Percentiles rank a stretch among this genome's conserved stretches.
These are phyloP conservation scores for Cladorrhinum sp. DNA, from an alignment of 2,329 filamentous ascomycete species.

Conservation along the genomic window DNA sequence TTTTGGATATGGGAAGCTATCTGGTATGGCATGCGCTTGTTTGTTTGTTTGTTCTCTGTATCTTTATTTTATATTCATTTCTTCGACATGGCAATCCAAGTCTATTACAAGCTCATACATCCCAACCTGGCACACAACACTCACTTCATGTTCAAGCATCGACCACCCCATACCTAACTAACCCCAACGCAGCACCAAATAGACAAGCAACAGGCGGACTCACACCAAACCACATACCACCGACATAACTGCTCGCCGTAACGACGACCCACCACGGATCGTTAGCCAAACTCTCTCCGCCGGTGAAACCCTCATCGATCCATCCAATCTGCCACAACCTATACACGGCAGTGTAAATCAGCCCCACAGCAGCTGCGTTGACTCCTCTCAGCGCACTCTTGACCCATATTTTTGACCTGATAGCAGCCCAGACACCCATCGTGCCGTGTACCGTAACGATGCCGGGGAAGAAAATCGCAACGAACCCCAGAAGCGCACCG, in stretches of 20 bases:
- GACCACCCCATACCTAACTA: constrained; percentile 46
- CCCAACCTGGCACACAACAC: too few relatives aligned
- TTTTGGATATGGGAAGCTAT: not conserved
- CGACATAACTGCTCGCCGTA: constrained; percentile 46
- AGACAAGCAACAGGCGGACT: constrained; percentile 43
- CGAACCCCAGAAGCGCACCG: constrained; percentile 50
- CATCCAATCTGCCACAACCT: constrained; percentile 61
- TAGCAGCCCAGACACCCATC: constrained; percentile 53
- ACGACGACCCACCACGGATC: constrained; percentile 65
- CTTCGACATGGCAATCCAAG: not conserved
- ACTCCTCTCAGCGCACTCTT: constrained; percentile 51
- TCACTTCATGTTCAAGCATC: not conserved
- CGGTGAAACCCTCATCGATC: constrained; percentile 46
- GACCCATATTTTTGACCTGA: constrained; percentile 46
- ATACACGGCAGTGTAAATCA: constrained; percentile 64
- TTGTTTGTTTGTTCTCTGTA: not conserved
- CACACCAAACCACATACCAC: constrained; percentile 46
- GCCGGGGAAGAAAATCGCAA: constrained; percentile 53
- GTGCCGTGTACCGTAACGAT: constrained; percentile 48
- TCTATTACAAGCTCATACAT: not conserved
- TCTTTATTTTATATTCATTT: not conserved
- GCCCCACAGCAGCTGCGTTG: constrained; percentile 58
- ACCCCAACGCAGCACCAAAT: constrained; percentile 44
- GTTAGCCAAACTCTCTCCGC: constrained; percentile 51
- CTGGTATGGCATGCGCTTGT: not conserved